Base-by-base conservation (phyloP, 2,329 filamentous ascomycete genomes). In the Helotiales sp. region DNA sequence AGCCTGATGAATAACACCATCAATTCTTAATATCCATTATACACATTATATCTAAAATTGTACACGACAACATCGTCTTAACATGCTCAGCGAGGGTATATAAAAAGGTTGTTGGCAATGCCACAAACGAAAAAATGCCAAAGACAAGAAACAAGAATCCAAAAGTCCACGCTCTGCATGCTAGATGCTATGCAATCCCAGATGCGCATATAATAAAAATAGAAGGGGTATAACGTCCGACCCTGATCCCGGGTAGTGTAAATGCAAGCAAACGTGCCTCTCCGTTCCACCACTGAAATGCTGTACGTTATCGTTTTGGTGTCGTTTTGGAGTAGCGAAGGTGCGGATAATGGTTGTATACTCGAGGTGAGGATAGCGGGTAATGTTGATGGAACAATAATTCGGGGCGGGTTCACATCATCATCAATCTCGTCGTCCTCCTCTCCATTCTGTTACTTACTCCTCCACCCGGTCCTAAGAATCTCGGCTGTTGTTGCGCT, bases 361-460 rank as follows among this genome's bases (percentile, higher is more conserved):
- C 17, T 48, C 12, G 24, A 24, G 9, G 27, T 29, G 9, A 24
- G 12, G 9, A 10, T 12, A 22, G 44, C 10, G 27, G 44, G 27
- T 48, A 48, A 24, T n/a, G 10, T 29, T 29, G 17, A 27, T 48
- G 24, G 17, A 13, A 22, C 33, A 22, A 36, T 24, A 19, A 22
- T n/a, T 3, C 27, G 15, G 22, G 30, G 29, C 36, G n/a, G 48
- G 51, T 53, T 64, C 59, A 69, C 68, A 80, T 80, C 77, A 79
- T 79, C 76, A 80, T 79, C 66, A 81, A 68, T 64, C 76, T 74
- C 38, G 78, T 81, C 51, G 74, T 76, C 55, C 79, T 73, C 63
- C 78, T 75, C 67, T 80, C 77, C 65, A 79, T 73, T 44, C 71
- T 65, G 61, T 69, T 67, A 13, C 58, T 68, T 34, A 51, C 55